Conservation (phyloP, 176 grass and related monocot species). For the Dactylis glomerata region DNA sequence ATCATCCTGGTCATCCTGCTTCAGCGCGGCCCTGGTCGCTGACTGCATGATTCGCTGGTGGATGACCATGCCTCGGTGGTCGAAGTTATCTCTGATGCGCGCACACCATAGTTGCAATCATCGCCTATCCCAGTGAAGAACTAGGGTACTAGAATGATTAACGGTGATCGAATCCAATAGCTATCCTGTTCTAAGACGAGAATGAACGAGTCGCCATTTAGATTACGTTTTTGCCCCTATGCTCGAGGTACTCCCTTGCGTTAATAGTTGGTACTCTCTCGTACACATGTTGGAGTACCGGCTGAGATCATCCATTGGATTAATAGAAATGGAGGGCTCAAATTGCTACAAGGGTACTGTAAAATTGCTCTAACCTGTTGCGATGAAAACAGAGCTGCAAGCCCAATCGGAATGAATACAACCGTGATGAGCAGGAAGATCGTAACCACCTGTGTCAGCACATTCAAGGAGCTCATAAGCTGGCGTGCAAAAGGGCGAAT, state of each 20-base stretch:
- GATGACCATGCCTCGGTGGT: too few relatives aligned
- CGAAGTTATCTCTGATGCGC: too few relatives aligned
- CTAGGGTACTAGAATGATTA: too few relatives aligned
- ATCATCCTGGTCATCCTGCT: too few relatives aligned
- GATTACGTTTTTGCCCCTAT: not conserved
- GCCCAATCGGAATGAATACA: slow-evolving; percentile 78
- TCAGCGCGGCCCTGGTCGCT: too few relatives aligned
- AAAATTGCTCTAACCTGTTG: slow-evolving; percentile 35
- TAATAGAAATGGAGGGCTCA: not conserved
- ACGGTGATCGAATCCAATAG: too few relatives aligned
- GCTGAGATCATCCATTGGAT: not conserved
- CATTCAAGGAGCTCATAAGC: not conserved
- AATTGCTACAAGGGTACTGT: not conserved
- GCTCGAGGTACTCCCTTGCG: not conserved
- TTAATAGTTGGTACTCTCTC: not conserved
- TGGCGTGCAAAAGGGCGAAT: too few relatives aligned
- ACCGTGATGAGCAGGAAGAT: slow-evolving; percentile 30
- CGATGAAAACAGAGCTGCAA: slow-evolving; percentile 58
- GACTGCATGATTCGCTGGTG: too few relatives aligned
- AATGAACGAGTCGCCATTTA: too few relatives aligned
- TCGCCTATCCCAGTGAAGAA: too few relatives aligned
- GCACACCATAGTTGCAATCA: too few relatives aligned
- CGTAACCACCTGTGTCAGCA: not conserved
- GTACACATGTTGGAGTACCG: not conserved
- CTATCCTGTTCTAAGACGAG: too few relatives aligned